Conservation (phyloP, 2,329 filamentous ascomycete genomes). For the Claviceps sp. region DNA sequence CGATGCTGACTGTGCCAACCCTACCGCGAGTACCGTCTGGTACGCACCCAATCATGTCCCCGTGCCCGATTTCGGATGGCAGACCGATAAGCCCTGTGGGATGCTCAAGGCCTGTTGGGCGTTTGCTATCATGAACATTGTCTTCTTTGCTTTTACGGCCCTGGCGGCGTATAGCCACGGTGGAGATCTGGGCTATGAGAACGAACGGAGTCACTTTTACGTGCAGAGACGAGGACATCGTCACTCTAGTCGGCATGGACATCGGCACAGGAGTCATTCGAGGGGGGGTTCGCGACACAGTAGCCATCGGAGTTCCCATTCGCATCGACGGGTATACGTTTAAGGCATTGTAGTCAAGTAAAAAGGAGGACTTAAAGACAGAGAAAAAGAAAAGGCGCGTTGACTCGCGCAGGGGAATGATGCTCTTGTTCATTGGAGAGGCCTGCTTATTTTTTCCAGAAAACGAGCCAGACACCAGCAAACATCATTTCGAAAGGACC, state of each 20-base stretch:
- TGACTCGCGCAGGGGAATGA: too few species aligned
- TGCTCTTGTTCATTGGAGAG: too few species aligned
- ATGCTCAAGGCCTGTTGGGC: conserved; percentile 90
- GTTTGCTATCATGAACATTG: conserved; percentile 74
- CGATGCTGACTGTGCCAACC: conserved; percentile 51
- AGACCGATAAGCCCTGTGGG: conserved; percentile 63
- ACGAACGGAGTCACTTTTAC: conserved; percentile 14
- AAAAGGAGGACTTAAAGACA: too few species aligned
- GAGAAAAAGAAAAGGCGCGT: too few species aligned
- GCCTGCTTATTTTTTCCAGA: too few species aligned
- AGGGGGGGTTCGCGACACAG: background rate
- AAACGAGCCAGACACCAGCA: too few species aligned
- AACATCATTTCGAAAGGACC: too few species aligned
- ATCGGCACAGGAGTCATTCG: conserved; percentile 21
- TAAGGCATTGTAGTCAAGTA: conserved; percentile 13
- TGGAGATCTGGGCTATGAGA: conserved; percentile 32
- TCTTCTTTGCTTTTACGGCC: conserved; percentile 69
- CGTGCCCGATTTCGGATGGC: conserved; percentile 35
- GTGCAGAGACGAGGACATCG: conserved; percentile 4
- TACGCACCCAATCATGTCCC: conserved; percentile 41
- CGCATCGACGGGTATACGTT: conserved; percentile 38
- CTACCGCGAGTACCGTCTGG: conserved; percentile 35
- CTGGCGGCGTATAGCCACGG: conserved; percentile 52
- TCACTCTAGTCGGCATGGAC: conserved; percentile 26
- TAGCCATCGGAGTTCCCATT: conserved; percentile 31